These are phyloP conservation scores for Hymenochaete sp. DNA, from an alignment of 1,284 basidiomycete species.

Conservation along the genomic window DNA sequence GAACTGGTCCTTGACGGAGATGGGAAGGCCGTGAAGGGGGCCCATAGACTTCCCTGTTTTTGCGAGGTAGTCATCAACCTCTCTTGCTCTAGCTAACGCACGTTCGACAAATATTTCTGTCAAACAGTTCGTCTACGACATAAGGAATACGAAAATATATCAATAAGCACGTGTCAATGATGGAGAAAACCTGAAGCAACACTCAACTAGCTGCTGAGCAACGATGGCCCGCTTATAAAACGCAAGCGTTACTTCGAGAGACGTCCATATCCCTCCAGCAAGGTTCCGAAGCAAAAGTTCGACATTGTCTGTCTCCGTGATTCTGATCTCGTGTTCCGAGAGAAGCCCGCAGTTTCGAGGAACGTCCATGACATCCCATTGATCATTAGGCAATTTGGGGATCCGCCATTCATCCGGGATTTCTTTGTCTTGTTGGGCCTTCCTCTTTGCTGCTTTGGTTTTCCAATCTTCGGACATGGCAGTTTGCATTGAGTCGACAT, in stretches of 20 bases:
- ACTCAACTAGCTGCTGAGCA: slow-evolving; percentile 47
- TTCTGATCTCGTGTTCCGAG: slow-evolving; percentile 36
- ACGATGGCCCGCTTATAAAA: slow-evolving; percentile 53
- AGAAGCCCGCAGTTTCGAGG: slow-evolving; percentile 39
- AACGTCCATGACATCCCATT: slow-evolving; percentile 35
- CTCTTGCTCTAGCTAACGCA: slow-evolving; percentile 36
- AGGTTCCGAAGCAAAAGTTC: slow-evolving; percentile 33
- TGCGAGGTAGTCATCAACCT: slow-evolving; percentile 36
- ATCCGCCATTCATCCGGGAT: slow-evolving; percentile 45
- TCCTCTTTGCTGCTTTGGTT: slow-evolving; percentile 33
- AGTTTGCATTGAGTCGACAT: no score
- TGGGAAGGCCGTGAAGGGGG: slow-evolving; percentile 45
- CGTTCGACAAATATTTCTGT: slow-evolving; percentile 43
- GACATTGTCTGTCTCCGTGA: slow-evolving; percentile 40
- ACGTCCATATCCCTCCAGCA: slow-evolving; percentile 32
- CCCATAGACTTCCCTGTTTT: slow-evolving; percentile 35
- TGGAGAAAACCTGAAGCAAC: background rate
- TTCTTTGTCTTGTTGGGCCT: slow-evolving; percentile 34
- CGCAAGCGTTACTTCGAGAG: slow-evolving; percentile 42
- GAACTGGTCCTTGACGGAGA: slow-evolving; percentile 53
- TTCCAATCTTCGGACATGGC: slow-evolving; percentile 29
- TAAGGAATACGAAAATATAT: slow-evolving; percentile 8
- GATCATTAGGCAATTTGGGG: slow-evolving; percentile 24
- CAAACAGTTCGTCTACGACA: slow-evolving; percentile 38
- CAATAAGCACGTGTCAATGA: slow-evolving; percentile 17